phyloP scores from a whole-genome alignment of 2,329 filamentous ascomycete genomes.

The Exophiala mesophila region DNA sequence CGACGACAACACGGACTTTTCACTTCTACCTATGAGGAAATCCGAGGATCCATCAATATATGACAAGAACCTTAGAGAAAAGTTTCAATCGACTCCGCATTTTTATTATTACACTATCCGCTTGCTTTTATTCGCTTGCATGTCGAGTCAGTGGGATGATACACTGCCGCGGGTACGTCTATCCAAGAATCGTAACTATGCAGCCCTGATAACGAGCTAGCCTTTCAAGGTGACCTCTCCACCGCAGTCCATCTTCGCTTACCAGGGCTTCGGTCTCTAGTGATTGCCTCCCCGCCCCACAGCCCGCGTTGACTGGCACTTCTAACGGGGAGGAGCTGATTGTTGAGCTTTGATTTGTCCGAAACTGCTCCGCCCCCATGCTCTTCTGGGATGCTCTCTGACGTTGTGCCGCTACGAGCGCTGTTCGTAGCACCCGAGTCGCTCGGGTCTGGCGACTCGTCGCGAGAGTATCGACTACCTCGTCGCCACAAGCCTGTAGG shows the following conservation, averaged over 20 bases:
- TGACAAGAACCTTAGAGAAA: too few relatives aligned
- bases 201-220: too few relatives aligned
- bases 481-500: conserved; percentile 18
- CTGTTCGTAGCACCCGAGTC: conserved; percentile 14
- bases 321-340: conserved; percentile 15
- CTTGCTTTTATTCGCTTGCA: too few relatives aligned
- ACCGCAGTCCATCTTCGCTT: conserved; percentile 24
- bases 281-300: conserved; percentile 21
- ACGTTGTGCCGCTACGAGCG: conserved; percentile 3
- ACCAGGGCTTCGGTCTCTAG: conserved; percentile 19
- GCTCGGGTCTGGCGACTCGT: conserved; percentile 19
- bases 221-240: conserved; percentile 19
- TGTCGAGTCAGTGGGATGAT: too few relatives aligned
- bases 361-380: not conserved
- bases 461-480: conserved; percentile 19
- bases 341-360: not conserved
- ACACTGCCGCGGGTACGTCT: too few relatives aligned
- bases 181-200: too few relatives aligned
- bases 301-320: conserved; percentile 22
- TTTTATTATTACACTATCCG: too few relatives aligned
- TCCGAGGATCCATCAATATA: too few relatives aligned
- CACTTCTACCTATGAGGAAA: too few relatives aligned
- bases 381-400: conserved; percentile 13
- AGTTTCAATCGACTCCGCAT: too few relatives aligned
- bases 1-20: too few relatives aligned